A percentile compares a stretch with the other conserved stretches of the same genome.
Evolutionary conservation across 2,329 filamentous ascomycete genomes (phyloP).

Genomic region (Apiospora marii): DNA sequence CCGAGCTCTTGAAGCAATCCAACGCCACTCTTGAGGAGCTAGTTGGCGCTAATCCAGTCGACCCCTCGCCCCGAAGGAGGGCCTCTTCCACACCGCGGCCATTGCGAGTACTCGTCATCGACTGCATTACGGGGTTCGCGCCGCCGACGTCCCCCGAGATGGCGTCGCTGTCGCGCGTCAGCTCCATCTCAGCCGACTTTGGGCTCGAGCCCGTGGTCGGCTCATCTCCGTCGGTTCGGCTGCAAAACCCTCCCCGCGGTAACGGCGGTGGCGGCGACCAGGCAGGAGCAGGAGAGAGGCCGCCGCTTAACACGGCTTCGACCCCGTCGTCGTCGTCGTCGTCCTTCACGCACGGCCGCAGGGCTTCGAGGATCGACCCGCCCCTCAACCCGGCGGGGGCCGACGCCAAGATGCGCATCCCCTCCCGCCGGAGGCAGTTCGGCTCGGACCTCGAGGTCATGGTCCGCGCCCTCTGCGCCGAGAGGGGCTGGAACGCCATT

Average conservation of each 20-base stretch:
- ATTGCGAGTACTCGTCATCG: conserved; percentile 64
- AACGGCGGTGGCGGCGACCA: conserved; percentile 29
- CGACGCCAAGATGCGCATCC: conserved; percentile 62
- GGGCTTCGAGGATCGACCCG: conserved; percentile 40
- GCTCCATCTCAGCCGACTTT: conserved; percentile 46
- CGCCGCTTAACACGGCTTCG: not conserved
- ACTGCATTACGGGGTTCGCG: conserved; percentile 66
- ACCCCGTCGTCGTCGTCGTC: conserved; percentile 38
- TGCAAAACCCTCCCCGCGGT: conserved; percentile 33
- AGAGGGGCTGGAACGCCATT: conserved; percentile 77
- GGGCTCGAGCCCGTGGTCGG: conserved; percentile 39
- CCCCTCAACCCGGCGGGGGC: conserved; percentile 34
- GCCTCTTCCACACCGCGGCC: conserved; percentile 35
- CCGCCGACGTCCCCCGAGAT: conserved; percentile 54
- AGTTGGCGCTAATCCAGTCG: conserved; percentile 46
- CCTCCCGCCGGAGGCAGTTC: conserved; percentile 64
- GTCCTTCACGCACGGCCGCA: conserved; percentile 28
- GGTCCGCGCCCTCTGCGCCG: conserved; percentile 75
- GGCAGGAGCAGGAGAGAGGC: not conserved
- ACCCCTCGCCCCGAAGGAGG: conserved; percentile 38
- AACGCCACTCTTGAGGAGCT: conserved; percentile 56
- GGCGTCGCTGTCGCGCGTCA: conserved; percentile 56
- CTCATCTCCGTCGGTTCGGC: conserved; percentile 32
- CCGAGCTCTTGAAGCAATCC: conserved; percentile 59
- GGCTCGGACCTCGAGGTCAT: conserved; percentile 74